A percentile compares a stretch with the other conserved stretches of the same genome.
Conservation (phyloP, 1,139 yeast species). For the Blastobotrys elegans region DNA sequence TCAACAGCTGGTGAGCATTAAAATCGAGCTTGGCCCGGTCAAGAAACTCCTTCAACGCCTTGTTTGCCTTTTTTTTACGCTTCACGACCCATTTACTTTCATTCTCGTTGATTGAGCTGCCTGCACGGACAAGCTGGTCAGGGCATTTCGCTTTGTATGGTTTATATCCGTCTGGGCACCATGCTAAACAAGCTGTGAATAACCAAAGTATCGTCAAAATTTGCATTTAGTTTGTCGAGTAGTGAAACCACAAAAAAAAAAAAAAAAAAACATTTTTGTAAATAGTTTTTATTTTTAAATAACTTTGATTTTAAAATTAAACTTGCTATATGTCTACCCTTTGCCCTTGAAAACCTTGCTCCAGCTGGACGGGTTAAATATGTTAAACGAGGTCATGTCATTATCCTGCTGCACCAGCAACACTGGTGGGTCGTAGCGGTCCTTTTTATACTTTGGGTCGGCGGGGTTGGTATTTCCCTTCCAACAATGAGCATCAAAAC, state of each 20-base stretch:
- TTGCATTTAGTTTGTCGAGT: no score
- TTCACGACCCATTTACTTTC: slow-evolving; percentile 19
- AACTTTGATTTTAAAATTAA: no score
- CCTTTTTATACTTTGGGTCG: not conserved
- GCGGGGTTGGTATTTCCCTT: not conserved
- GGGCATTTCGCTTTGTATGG: slow-evolving; percentile 9
- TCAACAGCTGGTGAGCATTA: slow-evolving; percentile 13
- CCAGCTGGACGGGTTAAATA: not conserved
- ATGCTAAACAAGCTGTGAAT: not conserved
- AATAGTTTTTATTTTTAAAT: no score
- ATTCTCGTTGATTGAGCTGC: slow-evolving; percentile 2
- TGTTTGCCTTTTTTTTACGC: slow-evolving; percentile 13
- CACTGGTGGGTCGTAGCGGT: not conserved
- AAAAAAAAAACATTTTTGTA: no score
- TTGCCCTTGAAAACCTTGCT: not conserved
- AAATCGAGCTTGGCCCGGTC: slow-evolving; percentile 26
- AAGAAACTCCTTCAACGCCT: slow-evolving; percentile 17
- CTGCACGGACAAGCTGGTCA: slow-evolving; percentile 4
- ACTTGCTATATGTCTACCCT: not conserved
- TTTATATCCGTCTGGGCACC: not conserved
- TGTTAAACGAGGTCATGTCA: not conserved
- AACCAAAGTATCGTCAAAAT: no score
- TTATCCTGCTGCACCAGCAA: not conserved
- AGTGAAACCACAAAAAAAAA: not conserved
- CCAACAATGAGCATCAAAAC: slow-evolving; percentile 82